phyloP scores from a whole-genome alignment of 2,329 filamentous ascomycete species.

The Cladobotryum mycophilum region DNA sequence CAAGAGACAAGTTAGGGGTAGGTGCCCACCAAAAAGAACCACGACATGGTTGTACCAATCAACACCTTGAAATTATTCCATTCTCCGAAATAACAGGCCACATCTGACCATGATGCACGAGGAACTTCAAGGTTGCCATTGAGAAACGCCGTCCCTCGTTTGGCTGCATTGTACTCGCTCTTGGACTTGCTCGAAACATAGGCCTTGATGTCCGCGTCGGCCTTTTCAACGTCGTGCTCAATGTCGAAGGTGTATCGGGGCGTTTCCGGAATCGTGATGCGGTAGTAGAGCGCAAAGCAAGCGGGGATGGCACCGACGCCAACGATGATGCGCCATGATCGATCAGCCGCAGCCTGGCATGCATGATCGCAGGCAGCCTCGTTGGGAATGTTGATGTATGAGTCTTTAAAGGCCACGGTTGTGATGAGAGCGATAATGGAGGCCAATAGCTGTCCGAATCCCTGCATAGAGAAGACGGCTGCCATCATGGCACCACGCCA shows the following conservation, averaged over 20 bases:
- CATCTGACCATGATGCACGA: conserved; percentile 63
- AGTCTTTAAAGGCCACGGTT: conserved; percentile 53
- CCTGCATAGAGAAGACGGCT: conserved; percentile 79
- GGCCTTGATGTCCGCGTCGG: conserved; percentile 62
- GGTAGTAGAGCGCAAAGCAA: conserved; percentile 75
- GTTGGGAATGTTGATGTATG: conserved; percentile 37
- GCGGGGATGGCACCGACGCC: conserved; percentile 74
- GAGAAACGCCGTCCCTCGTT: conserved; percentile 45
- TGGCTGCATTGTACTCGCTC: conserved; percentile 41
- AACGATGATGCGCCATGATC: conserved; percentile 76
- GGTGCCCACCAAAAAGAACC: conserved; percentile 62
- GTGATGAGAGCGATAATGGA: conserved; percentile 66
- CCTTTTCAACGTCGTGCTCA: conserved; percentile 67
- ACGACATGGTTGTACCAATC: conserved; percentile 69
- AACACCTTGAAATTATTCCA: conserved; percentile 67
- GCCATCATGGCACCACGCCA: conserved; percentile 82
- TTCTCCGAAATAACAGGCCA: conserved; percentile 58
- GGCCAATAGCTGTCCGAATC: conserved; percentile 68
- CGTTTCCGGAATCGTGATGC: conserved; percentile 79
- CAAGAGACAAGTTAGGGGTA: not conserved
- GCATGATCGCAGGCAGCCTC: conserved; percentile 47
- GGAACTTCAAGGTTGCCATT: conserved; percentile 55
- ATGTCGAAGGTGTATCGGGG: conserved; percentile 80
- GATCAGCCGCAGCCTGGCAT: conserved; percentile 67
- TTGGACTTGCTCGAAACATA: conserved; percentile 45